These are phyloP conservation scores for Fusarium sp. DNA, from an alignment of 2,329 filamentous ascomycete genomes.

Conservation along the genomic window DNA sequence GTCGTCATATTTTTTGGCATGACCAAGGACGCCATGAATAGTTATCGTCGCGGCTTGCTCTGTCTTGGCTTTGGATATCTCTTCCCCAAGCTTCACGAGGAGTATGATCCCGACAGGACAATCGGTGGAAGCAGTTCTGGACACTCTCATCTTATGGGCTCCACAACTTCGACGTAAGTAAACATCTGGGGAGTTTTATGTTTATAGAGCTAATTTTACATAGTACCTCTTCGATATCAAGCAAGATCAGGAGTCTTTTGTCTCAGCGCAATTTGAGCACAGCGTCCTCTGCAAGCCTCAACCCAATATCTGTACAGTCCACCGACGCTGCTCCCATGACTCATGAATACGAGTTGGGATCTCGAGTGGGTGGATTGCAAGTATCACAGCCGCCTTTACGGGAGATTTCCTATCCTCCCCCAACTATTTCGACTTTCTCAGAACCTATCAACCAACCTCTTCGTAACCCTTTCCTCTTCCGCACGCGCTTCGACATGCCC, in stretches of 20 bases:
- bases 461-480: constrained; percentile 49
- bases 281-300: constrained; percentile 16
- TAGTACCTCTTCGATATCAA: constrained; percentile 26
- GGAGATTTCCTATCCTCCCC: constrained; percentile 3
- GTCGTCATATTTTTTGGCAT: constrained; percentile 66
- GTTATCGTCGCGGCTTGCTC: constrained; percentile 56
- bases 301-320: constrained; percentile 1
- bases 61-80: constrained; percentile 54
- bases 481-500: constrained; percentile 45
- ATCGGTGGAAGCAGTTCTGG: constrained; percentile 30
- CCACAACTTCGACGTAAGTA: constrained; percentile 37
- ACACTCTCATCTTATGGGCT: constrained; percentile 36
- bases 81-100: constrained; percentile 54
- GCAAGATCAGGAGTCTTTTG: constrained; percentile 34
- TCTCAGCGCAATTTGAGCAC: constrained; percentile 35
- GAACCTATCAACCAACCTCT: constrained; percentile 16
- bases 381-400: not conserved
- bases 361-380: not conserved
- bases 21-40: constrained; percentile 62
- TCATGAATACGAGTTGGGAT: constrained; percentile 20
- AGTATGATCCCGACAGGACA: constrained; percentile 51
- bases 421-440: not conserved
- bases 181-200: too few species aligned
- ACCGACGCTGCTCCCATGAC: not conserved
- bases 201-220: not conserved